Base-by-base conservation (phyloP, 1,139 yeast genomes). In the Dujonia santamariae region DNA sequence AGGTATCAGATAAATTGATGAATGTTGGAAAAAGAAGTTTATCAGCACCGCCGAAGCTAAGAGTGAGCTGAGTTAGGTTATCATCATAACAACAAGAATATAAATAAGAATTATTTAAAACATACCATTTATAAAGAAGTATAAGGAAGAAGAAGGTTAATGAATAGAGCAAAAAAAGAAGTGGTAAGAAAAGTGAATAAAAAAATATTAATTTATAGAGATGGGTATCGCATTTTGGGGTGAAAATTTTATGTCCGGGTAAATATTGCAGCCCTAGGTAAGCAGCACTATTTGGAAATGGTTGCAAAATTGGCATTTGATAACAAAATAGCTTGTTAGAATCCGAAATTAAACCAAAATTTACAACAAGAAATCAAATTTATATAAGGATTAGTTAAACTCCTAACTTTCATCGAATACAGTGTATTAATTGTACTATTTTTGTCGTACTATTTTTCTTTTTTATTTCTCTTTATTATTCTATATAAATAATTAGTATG, bases 61-160 rank as follows among this genome's bases (percentile, higher is more conserved):
- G 75, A 69, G 75, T 69, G 75, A 69, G 75, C 75, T 69, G 75
- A 69, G 75, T 67, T 51, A 62, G 56, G 68, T 62, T 67, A 52
- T 68, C 75, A 68, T 68, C 75, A 63, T 54, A 53, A 59, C 57
- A 51, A 48, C 48, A 45, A 32, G 38, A 19, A 23, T 15, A 16
- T 24, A 8, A 8, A 18, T 12, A 28, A 13, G 8, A 12, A 6
- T 6, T 13, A 27, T 12, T 7, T 5, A 12, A 26, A n/a, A 31
- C 34, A 20, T 31, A 31, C 34, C 17, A 31, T 12, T 31, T 24
- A 13, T 25, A 13, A 9, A 8, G 26, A 23, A 25, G 18, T 15
- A 9, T 12, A 13, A 25, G 12, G 18, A 25, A 25, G 6, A 18
- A 25, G 15, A 18, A 11, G 9, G 22, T 19, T 7, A 7, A 7